Evolutionary conservation across 2,329 filamentous ascomycete species (phyloP).

Genomic region (Xylariaceae sp.): DNA sequence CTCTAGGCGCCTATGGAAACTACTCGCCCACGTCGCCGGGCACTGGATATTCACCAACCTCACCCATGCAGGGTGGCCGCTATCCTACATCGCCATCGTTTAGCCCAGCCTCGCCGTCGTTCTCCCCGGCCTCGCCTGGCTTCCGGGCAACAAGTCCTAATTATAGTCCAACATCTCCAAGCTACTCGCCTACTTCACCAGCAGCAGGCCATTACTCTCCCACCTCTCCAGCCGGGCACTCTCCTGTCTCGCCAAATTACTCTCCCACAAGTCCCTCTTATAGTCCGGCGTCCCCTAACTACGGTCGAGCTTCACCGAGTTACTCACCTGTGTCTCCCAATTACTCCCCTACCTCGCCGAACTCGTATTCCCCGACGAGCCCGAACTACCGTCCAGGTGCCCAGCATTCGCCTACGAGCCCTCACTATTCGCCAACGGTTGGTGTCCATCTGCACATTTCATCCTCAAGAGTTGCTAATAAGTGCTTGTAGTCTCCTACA

Average conservation of each 20-base stretch:
- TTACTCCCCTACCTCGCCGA: slow-evolving; percentile 71
- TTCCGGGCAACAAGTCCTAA: slow-evolving; percentile 54
- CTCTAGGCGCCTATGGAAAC: slow-evolving; percentile 54
- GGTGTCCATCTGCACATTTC: slow-evolving; percentile 16
- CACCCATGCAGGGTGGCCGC: slow-evolving; percentile 55
- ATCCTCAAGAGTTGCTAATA: slow-evolving; percentile 26
- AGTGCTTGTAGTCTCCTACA: slow-evolving; percentile 10
- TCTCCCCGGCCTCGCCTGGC: slow-evolving; percentile 50
- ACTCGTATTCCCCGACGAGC: slow-evolving; percentile 60
- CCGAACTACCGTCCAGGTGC: slow-evolving; percentile 55
- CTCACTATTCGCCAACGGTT: slow-evolving; percentile 66
- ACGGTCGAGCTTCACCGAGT: slow-evolving; percentile 52
- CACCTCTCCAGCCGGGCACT: slow-evolving; percentile 73
- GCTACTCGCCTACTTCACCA: slow-evolving; percentile 60
- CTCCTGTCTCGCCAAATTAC: slow-evolving; percentile 70
- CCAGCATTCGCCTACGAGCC: slow-evolving; percentile 62
- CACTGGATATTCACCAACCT: slow-evolving; percentile 72
- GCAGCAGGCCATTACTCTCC: slow-evolving; percentile 56
- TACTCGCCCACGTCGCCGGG: slow-evolving; percentile 77
- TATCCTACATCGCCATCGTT: slow-evolving; percentile 60
- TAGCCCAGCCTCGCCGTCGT: slow-evolving; percentile 59
- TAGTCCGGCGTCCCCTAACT: slow-evolving; percentile 62
- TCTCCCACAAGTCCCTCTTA: slow-evolving; percentile 68
- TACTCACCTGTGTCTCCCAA: slow-evolving; percentile 70
- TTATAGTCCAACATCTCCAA: slow-evolving; percentile 64